Conservation (phyloP, 768 basidiomycete species). For the Pisolithus orientalis region DNA sequence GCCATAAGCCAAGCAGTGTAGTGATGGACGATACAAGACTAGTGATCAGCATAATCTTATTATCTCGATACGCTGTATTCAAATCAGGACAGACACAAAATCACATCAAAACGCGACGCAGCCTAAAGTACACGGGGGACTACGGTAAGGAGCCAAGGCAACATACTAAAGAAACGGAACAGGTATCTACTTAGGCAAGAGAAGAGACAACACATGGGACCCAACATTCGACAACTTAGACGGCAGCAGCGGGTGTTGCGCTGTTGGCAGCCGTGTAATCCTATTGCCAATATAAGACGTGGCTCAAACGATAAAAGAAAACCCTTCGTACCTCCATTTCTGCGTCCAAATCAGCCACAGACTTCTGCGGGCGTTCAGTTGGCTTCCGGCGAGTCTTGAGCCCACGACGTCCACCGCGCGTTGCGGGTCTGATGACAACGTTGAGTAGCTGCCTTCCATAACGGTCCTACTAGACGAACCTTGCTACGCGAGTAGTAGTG, state of each 20-base stretch:
- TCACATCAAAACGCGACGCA: slow-evolving; percentile 2
- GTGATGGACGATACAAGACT: too few relatives aligned
- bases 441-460: neutral
- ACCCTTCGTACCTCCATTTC: slow-evolving; percentile 83
- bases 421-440: slow-evolving; percentile 21
- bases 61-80: too few relatives aligned
- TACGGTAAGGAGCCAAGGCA: slow-evolving; percentile 16
- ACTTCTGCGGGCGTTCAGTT: slow-evolving; percentile 64
- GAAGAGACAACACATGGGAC: slow-evolving; percentile 1
- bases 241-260: slow-evolving; percentile 43
- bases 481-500: slow-evolving; percentile 25
- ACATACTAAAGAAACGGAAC: slow-evolving; percentile 14
- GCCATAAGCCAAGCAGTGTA: neutral
- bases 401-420: slow-evolving; percentile 43
- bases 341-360: slow-evolving; percentile 87
- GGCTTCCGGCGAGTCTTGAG: slow-evolving; percentile 40
- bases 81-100: neutral
- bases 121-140: slow-evolving; percentile 5
- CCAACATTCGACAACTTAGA: slow-evolving; percentile 7
- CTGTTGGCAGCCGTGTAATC: slow-evolving; percentile 60
- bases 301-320: neutral
- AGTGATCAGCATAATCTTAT: too few relatives aligned
- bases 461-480: slow-evolving; percentile 24
- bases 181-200: slow-evolving; percentile 5
- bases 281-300: slow-evolving; percentile 27